These are phyloP conservation scores for Yamadazyma triangularis DNA, from an alignment of 1,139 yeast genomes.

Conservation along the genomic window DNA sequence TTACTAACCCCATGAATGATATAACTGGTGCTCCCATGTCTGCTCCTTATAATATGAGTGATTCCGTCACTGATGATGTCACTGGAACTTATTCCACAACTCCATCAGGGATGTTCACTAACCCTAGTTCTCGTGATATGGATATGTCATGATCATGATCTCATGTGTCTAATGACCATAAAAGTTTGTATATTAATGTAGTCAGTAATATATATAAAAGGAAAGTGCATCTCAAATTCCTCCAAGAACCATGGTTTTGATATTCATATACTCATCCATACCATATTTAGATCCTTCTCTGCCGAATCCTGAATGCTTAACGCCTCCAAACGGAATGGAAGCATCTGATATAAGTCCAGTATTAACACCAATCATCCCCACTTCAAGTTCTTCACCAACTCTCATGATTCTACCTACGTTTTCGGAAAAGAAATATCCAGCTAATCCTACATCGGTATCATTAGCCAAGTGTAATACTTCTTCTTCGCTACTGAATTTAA, in stretches of 20 bases:
- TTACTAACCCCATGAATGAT: too few relatives aligned
- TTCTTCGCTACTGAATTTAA: slow-evolving; percentile 59
- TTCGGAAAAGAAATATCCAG: slow-evolving; percentile 41
- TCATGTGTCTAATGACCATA: neutral
- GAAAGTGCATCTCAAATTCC: slow-evolving; percentile 3
- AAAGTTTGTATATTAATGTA: too few relatives aligned
- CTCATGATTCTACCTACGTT: slow-evolving; percentile 53
- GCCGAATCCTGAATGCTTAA: slow-evolving; percentile 44
- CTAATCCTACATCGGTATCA: slow-evolving; percentile 47
- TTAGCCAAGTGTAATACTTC: slow-evolving; percentile 72
- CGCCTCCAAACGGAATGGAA: slow-evolving; percentile 45
- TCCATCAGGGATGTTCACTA: neutral
- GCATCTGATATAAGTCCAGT: slow-evolving; percentile 44
- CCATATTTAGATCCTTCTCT: slow-evolving; percentile 47
- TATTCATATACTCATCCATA: slow-evolving; percentile 35
- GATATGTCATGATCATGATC: neutral
- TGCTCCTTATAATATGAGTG: too few relatives aligned
- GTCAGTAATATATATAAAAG: neutral
- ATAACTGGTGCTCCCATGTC: too few relatives aligned
- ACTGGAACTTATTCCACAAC: too few relatives aligned
- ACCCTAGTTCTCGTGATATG: too few relatives aligned
- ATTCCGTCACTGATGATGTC: too few relatives aligned
- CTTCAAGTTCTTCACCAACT: slow-evolving; percentile 38
- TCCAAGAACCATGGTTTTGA: slow-evolving; percentile 24
- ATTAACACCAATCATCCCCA: slow-evolving; percentile 46